phyloP scores from a whole-genome alignment of 169 alveolate species.

The Plasmodium cynomolgi region DNA sequence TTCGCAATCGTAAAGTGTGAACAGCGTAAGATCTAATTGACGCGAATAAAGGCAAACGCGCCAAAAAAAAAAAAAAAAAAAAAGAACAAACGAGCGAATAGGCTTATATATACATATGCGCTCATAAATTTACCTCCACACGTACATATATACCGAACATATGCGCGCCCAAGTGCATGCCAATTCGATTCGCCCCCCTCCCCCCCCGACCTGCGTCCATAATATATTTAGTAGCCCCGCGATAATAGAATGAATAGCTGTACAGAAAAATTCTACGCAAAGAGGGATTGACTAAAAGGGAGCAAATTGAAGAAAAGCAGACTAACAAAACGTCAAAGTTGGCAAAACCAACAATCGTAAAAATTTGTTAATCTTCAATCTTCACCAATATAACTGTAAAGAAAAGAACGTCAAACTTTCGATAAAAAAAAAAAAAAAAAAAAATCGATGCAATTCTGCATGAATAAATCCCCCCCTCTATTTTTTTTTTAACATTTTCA shows the following conservation, averaged over 20 bases:
- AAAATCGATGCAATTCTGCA: slow-evolving; percentile 1
- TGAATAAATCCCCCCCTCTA: not conserved
- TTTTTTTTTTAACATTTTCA: not conserved
- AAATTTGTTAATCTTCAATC: not conserved
- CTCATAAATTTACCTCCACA: not conserved
- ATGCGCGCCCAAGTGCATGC: not conserved
- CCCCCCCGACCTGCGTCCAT: not conserved
- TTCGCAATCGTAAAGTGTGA: not conserved
- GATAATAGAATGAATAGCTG: not conserved
- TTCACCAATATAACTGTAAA: not conserved
- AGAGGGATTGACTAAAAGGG: not conserved
- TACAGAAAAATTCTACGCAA: slow-evolving; percentile 3
- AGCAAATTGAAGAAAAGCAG: not conserved
- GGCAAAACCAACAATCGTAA: not conserved
- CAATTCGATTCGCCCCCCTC: not conserved
- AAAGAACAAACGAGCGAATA: not conserved
- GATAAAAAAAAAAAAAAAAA: not conserved
- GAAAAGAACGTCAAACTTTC: not conserved
- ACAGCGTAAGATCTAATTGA: not conserved
- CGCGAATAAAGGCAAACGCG: not conserved
- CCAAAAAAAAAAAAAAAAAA: not conserved
- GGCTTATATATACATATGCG: not conserved
- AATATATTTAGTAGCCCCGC: not conserved
- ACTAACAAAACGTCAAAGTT: not conserved
- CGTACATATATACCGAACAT: not conserved